Percentiles rank a stretch among this genome's conserved stretches.
Evolutionary conservation across 129 eudicot genomes (phyloP).

Genomic region (Pseudognaphalium luteoalbum): DNA sequence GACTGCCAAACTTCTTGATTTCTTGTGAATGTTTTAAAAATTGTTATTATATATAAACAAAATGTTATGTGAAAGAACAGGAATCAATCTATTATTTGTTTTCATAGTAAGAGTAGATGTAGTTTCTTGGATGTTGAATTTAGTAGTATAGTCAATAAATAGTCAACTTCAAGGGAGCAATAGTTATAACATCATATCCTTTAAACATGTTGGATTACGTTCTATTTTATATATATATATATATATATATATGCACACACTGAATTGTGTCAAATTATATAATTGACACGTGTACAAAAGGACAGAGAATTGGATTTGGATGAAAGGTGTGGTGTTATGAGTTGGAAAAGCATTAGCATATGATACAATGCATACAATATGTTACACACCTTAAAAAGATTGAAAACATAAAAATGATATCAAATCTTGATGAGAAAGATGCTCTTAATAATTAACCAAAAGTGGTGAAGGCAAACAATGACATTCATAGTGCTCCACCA

Average conservation of each 20-base stretch:
- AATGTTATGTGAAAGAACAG: neutral
- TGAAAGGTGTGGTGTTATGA: slow-evolving; percentile 30
- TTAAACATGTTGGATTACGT: neutral
- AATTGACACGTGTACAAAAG: slow-evolving; percentile 20
- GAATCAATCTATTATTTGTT: slow-evolving; percentile 31
- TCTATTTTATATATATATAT: too few relatives aligned
- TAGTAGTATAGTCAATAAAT: too few relatives aligned
- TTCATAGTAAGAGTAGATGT: neutral
- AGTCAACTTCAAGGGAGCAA: neutral
- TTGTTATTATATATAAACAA: neutral
- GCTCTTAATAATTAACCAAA: slow-evolving; percentile 38
- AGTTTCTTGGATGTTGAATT: too few relatives aligned
- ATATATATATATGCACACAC: neutral
- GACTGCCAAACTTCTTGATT: slow-evolving; percentile 14
- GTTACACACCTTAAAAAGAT: slow-evolving; percentile 40
- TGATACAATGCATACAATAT: slow-evolving; percentile 38
- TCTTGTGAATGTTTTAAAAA: neutral
- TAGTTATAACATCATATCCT: neutral
- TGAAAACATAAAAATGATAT: slow-evolving; percentile 27
- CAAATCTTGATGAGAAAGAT: slow-evolving; percentile 31
- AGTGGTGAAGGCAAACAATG: slow-evolving; percentile 34
- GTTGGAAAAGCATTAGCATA: slow-evolving; percentile 53
- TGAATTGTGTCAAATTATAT: neutral
- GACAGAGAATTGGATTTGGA: slow-evolving; percentile 29
- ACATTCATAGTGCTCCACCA: slow-evolving; percentile 51